These are phyloP conservation scores for Nyssa sinensis DNA, from an alignment of 148 eudicot species.

Conservation along the genomic window DNA sequence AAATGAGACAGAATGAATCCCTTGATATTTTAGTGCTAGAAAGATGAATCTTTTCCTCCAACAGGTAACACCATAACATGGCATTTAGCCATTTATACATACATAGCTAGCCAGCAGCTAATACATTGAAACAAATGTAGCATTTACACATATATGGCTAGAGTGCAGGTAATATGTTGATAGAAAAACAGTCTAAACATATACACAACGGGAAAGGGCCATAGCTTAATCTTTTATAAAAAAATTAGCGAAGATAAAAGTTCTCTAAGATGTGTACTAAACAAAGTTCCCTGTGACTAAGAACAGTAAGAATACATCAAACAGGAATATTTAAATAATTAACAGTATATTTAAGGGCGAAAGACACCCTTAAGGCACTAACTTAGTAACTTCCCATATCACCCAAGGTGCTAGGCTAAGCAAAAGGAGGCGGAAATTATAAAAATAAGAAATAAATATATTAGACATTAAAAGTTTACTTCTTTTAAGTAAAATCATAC, in stretches of 20 bases:
- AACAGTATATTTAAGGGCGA: too few relatives aligned
- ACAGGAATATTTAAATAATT: too few relatives aligned
- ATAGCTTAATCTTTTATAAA: not conserved
- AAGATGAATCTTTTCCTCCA: not conserved
- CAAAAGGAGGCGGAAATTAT: too few relatives aligned
- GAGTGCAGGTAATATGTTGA: not conserved
- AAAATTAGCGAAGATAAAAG: not conserved
- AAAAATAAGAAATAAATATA: too few relatives aligned
- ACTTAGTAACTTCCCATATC: too few relatives aligned
- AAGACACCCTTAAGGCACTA: too few relatives aligned
- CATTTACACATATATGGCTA: not conserved
- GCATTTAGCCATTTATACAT: not conserved
- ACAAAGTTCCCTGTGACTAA: not conserved
- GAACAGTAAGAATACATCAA: not conserved
- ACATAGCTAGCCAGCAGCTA: not conserved
- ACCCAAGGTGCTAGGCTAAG: too few relatives aligned
- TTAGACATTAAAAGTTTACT: too few relatives aligned
- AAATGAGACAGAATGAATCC: slow-evolving; percentile 3
- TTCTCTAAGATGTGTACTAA: not conserved
- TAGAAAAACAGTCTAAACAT: too few relatives aligned
- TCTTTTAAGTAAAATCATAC: too few relatives aligned
- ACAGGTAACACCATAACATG: not conserved
- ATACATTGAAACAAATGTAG: not conserved
- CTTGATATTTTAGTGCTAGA: not conserved
- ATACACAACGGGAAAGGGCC: too few relatives aligned